Percentiles rank a stretch among this genome's conserved stretches.
These are phyloP conservation scores for Kandelia obovata DNA, from an alignment of 345 rosid genomes.

Conservation along the genomic window DNA sequence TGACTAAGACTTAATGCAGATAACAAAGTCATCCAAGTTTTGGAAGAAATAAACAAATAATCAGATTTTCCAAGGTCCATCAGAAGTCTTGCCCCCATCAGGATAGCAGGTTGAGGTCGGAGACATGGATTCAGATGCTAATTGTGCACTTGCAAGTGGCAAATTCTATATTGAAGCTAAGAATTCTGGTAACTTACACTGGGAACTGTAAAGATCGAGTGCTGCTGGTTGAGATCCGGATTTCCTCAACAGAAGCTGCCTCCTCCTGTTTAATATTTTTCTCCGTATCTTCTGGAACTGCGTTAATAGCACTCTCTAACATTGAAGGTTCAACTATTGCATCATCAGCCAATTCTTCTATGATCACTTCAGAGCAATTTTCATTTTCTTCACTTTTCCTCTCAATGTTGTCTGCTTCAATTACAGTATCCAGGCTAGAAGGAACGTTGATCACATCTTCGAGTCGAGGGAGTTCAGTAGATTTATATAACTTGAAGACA, in stretches of 20 bases:
- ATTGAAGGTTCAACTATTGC: not conserved
- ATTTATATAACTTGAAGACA: slow-evolving; percentile 36
- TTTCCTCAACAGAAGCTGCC: slow-evolving; percentile 14
- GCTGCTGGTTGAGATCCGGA: slow-evolving; percentile 39
- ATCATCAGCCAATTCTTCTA: not conserved
- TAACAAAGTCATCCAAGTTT: no score
- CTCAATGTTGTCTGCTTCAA: slow-evolving; percentile 26
- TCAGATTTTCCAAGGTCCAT: no score
- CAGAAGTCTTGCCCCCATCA: no score
- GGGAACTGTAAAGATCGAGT: slow-evolving; percentile 66
- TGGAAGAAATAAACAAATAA: no score
- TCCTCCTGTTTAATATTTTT: slow-evolving; percentile 15
- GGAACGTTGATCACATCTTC: slow-evolving; percentile 42
- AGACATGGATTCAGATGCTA: not conserved
- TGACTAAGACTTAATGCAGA: no score
- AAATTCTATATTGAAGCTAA: not conserved
- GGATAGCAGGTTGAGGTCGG: not conserved
- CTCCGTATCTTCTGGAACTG: not conserved
- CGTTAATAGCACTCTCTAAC: not conserved
- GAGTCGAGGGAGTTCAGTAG: slow-evolving; percentile 50
- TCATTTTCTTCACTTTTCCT: not conserved
- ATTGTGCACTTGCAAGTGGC: not conserved
- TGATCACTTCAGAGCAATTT: not conserved
- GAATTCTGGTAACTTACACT: slow-evolving; percentile 37
- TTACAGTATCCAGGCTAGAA: slow-evolving; percentile 22